Conservation (phyloP, 225 moss, liverwort and hornwort species). For the Thuidium tamariscinum region DNA sequence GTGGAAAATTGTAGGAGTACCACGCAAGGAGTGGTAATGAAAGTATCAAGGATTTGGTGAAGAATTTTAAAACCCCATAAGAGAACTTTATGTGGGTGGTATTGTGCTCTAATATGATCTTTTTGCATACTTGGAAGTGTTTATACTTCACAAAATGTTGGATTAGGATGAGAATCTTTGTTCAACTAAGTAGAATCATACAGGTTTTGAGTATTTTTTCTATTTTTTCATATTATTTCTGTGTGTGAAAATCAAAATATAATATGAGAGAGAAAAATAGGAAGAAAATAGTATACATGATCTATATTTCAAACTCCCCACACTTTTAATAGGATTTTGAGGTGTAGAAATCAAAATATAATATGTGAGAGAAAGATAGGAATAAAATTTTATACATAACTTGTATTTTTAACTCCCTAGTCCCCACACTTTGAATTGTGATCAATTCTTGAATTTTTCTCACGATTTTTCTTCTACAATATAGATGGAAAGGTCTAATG, state of each 20-base stretch:
- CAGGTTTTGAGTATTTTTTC: not conserved
- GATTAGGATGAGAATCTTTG: not conserved
- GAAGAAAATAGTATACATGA: not conserved
- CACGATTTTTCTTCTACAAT: accelerated
- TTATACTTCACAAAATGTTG: not conserved
- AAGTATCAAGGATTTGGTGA: not conserved
- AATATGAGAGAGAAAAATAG: not conserved
- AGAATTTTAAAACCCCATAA: not conserved
- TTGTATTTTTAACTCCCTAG: no score
- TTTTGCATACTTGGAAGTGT: not conserved
- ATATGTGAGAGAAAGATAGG: not conserved
- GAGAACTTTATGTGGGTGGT: accelerated
- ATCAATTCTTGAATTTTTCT: no score
- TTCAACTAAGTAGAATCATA: not conserved
- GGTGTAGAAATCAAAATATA: not conserved
- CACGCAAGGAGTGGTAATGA: no score
- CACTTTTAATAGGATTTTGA: no score
- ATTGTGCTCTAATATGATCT: not conserved
- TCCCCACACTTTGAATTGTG: no score
- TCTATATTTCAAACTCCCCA: no score
- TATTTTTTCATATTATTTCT: not conserved
- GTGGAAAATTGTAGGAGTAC: no score
- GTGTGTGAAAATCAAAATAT: not conserved
- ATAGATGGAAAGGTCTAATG: not conserved
- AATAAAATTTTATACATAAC: not conserved